Base-by-base conservation (phyloP, 352 stramenopile genomes). In the Pythium rhizo-oryzae region DNA sequence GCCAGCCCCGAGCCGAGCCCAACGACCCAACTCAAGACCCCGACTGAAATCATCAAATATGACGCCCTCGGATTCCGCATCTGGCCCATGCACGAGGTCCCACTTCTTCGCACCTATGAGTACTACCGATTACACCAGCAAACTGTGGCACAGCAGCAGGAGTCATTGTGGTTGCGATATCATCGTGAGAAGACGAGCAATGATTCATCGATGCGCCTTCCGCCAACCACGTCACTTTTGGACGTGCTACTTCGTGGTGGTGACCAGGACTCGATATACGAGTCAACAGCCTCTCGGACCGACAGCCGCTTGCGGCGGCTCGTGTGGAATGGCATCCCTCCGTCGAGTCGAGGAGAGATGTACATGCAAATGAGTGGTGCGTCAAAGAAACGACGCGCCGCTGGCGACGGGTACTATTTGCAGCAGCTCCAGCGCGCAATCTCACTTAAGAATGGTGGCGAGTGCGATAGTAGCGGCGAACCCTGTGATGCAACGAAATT, bases 21-120 rank as follows among this genome's bases (percentile, higher is more conserved):
- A 9, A 59, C 39, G 9, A 55, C 12, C 12, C 70, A 57, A 33
- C 74, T 63, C 37, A 69, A 58, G 7, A 18, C 63, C 28, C 5
- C 55, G 24, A 61, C 23, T 5, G 69, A 65, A 6, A 19, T 16
- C 2, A 4, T 41, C 43, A 65, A 75, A 4, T 72, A 83, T 39
- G 83, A 91, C 50, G 44, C 62, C 2, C 75, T 90, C 51, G 83
- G 83, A 1, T 92, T 92, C 39, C 70, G 69, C 8, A 62, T 92
- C 16, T 67, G 54, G 18, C 25, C 65, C 6, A 8, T 59, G 11
- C 59, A 43, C 46, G 58, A 63, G 9, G 16, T 28, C 9, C 19
- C 23, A 59, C n/a, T 30, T 8, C 30, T 24, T 25, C 61, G 68
- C 59, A 77, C 75, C 11, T 87, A 84, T 46, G 55, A 55, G 16